Conservation (phyloP, 805 yeast genomes). For the Saccharomycodes ludwigii region DNA sequence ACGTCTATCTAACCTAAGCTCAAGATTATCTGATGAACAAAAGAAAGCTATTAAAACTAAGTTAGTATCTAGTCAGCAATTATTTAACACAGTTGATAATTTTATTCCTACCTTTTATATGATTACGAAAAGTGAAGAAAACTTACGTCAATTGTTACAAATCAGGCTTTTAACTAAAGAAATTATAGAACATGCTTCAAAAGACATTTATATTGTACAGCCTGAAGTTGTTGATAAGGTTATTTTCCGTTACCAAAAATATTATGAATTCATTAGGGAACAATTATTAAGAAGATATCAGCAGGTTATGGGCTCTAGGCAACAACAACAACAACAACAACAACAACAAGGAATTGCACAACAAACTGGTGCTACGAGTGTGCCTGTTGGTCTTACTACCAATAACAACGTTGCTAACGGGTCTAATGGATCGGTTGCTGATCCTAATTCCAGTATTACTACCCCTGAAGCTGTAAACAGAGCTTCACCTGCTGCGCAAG, state of each 20-base stretch:
- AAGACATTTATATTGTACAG: conserved; percentile 56
- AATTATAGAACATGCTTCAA: conserved; percentile 55
- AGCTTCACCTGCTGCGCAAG: conserved; percentile 5
- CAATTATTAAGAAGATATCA: conserved; percentile 31
- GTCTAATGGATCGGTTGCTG: not conserved
- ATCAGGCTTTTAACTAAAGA: conserved; percentile 69
- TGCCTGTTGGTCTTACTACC: conserved; percentile 5
- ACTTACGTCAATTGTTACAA: conserved; percentile 65
- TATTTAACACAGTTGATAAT: conserved; percentile 59
- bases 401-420: conserved; percentile 1
- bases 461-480: not conserved
- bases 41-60: conserved; percentile 47
- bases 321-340: conserved; percentile 20
- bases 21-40: conserved; percentile 47
- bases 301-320: conserved; percentile 26
- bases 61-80: conserved; percentile 34
- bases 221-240: conserved; percentile 61
- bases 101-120: conserved; percentile 68
- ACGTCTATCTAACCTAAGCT: conserved; percentile 53
- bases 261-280: conserved; percentile 62
- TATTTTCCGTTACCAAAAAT: conserved; percentile 59
- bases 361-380: not conserved
- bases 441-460: too few relatives aligned
- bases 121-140: conserved; percentile 61
- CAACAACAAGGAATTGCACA: conserved; percentile 18